Evolutionary conservation across 352 stramenopile genomes (phyloP), one percentile per base, ranked within the genome.

Genomic region (Phytophthora parvispora): DNA sequence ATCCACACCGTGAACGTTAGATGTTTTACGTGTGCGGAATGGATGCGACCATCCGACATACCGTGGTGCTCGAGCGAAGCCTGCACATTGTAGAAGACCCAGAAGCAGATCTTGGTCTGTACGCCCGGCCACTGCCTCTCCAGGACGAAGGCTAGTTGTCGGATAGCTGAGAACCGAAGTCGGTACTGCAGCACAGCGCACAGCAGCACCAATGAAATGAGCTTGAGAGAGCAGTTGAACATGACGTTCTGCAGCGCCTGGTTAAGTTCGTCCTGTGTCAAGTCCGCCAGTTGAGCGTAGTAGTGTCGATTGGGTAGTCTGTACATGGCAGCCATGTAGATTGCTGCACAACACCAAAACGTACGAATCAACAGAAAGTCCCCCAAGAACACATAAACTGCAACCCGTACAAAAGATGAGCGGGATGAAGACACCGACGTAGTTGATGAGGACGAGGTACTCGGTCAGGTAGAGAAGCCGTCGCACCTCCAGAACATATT

Each of bases 131-230:
- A 69, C 29, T 81, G 67, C 1, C 40, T 67, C 25, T 64, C 52
- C 20, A 84, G 45, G 5, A 84, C 78, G 28, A 86, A 81, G 10
- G 65, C 73, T 10, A 84, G 50, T 2, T 82, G 72, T 3, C 70
- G 54, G 9, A 83, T 40, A 2, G 40, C 52, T 0, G 59, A 60
- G 5, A 64, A 32, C 3, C 43, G 58, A 47, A 74, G 47, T 36
- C 55, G 36, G 9, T 50, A 31, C 15, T 48, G 42, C n/a, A 64
- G 36, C 8, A 57, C 20, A 1, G 10, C 49, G 22, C 58, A 67
- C 2, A 74, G 47, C 34, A 66, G 15, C 12, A 49, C 7, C n/a
- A 74, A 20, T 13, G 64, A 58, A 9, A 71, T 5, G 4, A 77
- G 18, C 50, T 77, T 68, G 8, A 74, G n/a, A 0, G n/a, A 38